phyloP scores from a whole-genome alignment of 1,284 basidiomycete species.

The Phylloporus sp. region DNA sequence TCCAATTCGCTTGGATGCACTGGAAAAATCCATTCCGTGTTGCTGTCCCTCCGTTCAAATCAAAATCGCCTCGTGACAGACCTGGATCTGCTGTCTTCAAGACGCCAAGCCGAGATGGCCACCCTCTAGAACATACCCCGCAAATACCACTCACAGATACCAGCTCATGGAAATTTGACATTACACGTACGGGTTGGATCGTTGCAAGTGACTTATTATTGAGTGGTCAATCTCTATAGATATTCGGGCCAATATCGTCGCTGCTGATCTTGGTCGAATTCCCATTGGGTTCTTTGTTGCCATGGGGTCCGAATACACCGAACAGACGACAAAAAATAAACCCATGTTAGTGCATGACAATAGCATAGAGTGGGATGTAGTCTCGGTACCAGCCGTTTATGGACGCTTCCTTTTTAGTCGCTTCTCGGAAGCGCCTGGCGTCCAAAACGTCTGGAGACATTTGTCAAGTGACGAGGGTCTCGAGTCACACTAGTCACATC shows the following conservation, averaged over 20 bases:
- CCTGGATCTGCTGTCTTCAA: no score
- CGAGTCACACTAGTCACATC: no score
- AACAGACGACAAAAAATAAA: slow-evolving; percentile 4
- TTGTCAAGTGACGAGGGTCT: no score
- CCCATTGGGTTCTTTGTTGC: background rate
- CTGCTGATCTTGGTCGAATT: background rate
- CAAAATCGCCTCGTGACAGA: no score
- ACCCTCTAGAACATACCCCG: background rate
- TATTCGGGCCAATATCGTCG: background rate
- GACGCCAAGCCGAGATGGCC: background rate
- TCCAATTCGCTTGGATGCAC: no score
- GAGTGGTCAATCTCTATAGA: background rate
- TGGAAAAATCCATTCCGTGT: no score
- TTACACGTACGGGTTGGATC: background rate
- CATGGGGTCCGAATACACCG: background rate
- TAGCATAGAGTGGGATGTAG: background rate
- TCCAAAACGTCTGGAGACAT: no score
- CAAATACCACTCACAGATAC: background rate
- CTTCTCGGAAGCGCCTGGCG: no score
- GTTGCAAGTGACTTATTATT: background rate
- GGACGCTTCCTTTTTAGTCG: no score
- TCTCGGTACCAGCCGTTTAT: no score
- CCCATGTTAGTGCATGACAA: background rate
- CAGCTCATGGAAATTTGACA: background rate
- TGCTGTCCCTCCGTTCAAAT: no score